These are phyloP conservation scores for Xerocomus amazonicus DNA, from an alignment of 1,284 basidiomycete species.

Conservation along the genomic window DNA sequence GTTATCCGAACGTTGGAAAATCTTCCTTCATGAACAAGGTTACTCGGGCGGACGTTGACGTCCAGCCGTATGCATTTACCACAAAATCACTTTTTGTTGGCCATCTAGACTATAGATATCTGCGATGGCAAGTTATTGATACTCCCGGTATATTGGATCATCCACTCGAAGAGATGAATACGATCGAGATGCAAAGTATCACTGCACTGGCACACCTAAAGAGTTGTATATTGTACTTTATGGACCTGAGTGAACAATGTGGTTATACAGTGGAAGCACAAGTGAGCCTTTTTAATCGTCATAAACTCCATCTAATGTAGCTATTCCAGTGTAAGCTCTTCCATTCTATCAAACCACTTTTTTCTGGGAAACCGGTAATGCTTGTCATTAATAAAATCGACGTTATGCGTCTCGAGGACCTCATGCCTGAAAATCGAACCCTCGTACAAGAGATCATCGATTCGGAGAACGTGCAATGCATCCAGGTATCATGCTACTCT, in stretches of 20 bases:
- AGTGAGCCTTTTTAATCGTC: slow-evolving; percentile 40
- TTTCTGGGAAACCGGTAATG: slow-evolving; percentile 85
- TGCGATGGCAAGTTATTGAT: slow-evolving; percentile 97
- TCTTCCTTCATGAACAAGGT: slow-evolving; percentile 98
- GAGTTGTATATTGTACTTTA: slow-evolving; percentile 91
- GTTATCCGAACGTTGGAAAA: slow-evolving; percentile 97
- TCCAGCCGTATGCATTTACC: slow-evolving; percentile 97
- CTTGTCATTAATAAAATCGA: slow-evolving; percentile 97
- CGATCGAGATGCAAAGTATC: slow-evolving; percentile 98
- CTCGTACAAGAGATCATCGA: slow-evolving; percentile 85
- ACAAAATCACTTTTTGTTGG: slow-evolving; percentile 96
- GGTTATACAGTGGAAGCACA: slow-evolving; percentile 93
- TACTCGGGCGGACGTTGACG: slow-evolving; percentile 94
- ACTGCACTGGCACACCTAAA: slow-evolving; percentile 93
- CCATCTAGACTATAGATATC: slow-evolving; percentile 95
- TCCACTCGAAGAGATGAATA: slow-evolving; percentile 98
- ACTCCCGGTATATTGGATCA: slow-evolving; percentile 92
- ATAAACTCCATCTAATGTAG: background rate
- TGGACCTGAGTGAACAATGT: slow-evolving; percentile 96
- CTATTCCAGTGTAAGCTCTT: slow-evolving; percentile 83
- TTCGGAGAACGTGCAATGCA: slow-evolving; percentile 63
- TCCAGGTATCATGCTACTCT: slow-evolving; percentile 88
- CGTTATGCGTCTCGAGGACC: slow-evolving; percentile 80
- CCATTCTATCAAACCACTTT: slow-evolving; percentile 96
- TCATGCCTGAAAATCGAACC: slow-evolving; percentile 67